phyloP scores from a whole-genome alignment of 2,329 filamentous ascomycete species.

The Epichloe scottii region DNA sequence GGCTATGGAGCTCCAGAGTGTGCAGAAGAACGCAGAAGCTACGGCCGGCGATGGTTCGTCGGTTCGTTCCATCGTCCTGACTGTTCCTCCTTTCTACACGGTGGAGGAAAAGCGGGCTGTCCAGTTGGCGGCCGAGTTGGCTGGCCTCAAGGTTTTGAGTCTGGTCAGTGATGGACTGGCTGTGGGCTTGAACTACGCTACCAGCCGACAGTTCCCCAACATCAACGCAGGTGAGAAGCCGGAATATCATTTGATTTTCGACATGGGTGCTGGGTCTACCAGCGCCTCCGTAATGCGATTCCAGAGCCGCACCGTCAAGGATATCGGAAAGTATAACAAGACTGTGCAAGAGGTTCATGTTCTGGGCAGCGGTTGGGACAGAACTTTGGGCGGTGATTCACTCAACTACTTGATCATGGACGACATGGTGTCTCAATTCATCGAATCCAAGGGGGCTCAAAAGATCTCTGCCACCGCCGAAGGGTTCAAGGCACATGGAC shows the following conservation, averaged over 20 bases:
- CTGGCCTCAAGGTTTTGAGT: constrained; percentile 73
- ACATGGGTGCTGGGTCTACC: constrained; percentile 94
- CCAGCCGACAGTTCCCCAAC: constrained; percentile 75
- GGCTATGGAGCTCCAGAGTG: constrained; percentile 90
- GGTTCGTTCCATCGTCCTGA: constrained; percentile 76
- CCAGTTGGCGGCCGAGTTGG: constrained; percentile 71
- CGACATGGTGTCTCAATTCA: constrained; percentile 73
- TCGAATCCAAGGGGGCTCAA: constrained; percentile 56
- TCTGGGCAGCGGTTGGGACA: constrained; percentile 77
- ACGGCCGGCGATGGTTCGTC: constrained; percentile 63
- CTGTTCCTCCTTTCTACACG: constrained; percentile 82
- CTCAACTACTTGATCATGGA: constrained; percentile 81
- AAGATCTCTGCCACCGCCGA: constrained; percentile 49
- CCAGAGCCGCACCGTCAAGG: constrained; percentile 80
- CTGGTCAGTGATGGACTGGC: constrained; percentile 83
- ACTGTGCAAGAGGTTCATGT: constrained; percentile 92
- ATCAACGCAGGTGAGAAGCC: constrained; percentile 72
- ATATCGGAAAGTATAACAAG: constrained; percentile 88
- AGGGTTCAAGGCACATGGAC: constrained; percentile 61
- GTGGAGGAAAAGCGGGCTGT: constrained; percentile 81
- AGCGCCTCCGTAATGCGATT: constrained; percentile 85
- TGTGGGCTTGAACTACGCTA: constrained; percentile 92
- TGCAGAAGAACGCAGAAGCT: constrained; percentile 76
- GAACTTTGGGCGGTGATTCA: constrained; percentile 75
- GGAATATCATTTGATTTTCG: constrained; percentile 86